These are phyloP conservation scores for Pichia cephalocereana DNA, from an alignment of 805 yeast species.

Conservation along the genomic window DNA sequence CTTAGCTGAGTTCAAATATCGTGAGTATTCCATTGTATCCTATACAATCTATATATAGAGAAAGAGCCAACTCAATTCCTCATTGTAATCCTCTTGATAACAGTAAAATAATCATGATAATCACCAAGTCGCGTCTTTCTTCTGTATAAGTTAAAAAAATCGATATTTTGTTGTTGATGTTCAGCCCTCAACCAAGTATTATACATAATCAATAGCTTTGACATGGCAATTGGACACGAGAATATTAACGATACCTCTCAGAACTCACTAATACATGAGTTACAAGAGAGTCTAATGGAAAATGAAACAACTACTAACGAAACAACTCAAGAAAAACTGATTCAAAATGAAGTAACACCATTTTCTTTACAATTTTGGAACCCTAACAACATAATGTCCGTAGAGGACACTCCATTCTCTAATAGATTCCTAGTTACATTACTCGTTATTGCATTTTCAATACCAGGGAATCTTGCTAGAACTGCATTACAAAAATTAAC, in stretches of 20 bases:
- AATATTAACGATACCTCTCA: too few relatives aligned
- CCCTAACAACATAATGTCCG: conserved; percentile 10
- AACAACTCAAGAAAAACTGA: conserved; percentile 10
- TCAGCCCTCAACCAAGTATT: too few relatives aligned
- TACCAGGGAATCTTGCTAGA: conserved; percentile 12
- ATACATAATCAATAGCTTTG: too few relatives aligned
- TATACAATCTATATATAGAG: too few relatives aligned
- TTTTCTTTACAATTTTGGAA: conserved; percentile 11
- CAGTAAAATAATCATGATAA: too few relatives aligned
- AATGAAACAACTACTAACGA: neutral
- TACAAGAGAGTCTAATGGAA: neutral
- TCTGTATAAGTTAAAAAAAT: too few relatives aligned
- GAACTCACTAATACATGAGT: too few relatives aligned
- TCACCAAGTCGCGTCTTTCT: too few relatives aligned
- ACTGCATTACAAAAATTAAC: conserved; percentile 11
- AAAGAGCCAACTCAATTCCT: too few relatives aligned
- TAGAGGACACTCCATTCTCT: conserved; percentile 14
- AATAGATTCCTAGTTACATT: conserved; percentile 7
- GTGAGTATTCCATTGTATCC: neutral
- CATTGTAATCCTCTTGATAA: too few relatives aligned
- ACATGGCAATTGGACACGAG: too few relatives aligned
- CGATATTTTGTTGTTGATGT: too few relatives aligned
- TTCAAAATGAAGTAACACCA: conserved; percentile 8
- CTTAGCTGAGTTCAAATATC: conserved; percentile 37
- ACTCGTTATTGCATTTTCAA: conserved; percentile 8